A percentile compares a stretch with the other conserved stretches of the same genome.
phyloP scores from a whole-genome alignment of 2,329 filamentous ascomycete genomes.

The Elsinoe batatas region DNA sequence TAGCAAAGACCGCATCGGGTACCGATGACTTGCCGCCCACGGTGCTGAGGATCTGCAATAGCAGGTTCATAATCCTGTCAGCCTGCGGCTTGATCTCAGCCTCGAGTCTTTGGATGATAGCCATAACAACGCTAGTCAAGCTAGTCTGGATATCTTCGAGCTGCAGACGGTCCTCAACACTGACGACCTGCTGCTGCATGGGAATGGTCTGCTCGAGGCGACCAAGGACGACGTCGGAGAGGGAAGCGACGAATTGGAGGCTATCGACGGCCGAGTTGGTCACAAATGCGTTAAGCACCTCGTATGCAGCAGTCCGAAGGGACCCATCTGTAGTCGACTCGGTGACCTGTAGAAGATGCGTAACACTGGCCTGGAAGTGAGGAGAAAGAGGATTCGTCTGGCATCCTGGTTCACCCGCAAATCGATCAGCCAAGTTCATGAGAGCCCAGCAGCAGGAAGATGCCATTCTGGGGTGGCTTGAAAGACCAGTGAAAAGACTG shows the following conservation, averaged over 20 bases:
- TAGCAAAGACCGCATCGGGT: constrained; percentile 85
- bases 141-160: constrained; percentile 98
- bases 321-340: constrained; percentile 79
- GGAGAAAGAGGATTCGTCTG: constrained; percentile 73
- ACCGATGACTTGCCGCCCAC: constrained; percentile 82
- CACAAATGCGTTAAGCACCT: constrained; percentile 91
- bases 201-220: constrained; percentile 82
- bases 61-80: constrained; percentile 84
- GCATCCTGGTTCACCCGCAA: constrained; percentile 74
- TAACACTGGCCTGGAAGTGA: constrained; percentile 88
- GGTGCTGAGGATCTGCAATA: constrained; percentile 69
- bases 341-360: constrained; percentile 75
- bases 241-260: constrained; percentile 64
- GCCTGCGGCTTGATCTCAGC: constrained; percentile 82
- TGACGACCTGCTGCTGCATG: constrained; percentile 87
- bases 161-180: constrained; percentile 90
- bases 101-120: constrained; percentile 84
- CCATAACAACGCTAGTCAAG: constrained; percentile 79
- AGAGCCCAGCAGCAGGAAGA: constrained; percentile 97
- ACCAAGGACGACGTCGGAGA: constrained; percentile 83
- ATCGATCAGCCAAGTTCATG: constrained; percentile 96
- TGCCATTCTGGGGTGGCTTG: constrained; percentile 91
- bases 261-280: constrained; percentile 83
- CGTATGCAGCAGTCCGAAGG: constrained; percentile 89
- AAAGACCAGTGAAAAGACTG: constrained; percentile 79